Evolutionary conservation across 2,329 filamentous ascomycete species (phyloP), one percentile per base, ranked within the genome.

Genomic region (Fusarium annulatum): DNA sequence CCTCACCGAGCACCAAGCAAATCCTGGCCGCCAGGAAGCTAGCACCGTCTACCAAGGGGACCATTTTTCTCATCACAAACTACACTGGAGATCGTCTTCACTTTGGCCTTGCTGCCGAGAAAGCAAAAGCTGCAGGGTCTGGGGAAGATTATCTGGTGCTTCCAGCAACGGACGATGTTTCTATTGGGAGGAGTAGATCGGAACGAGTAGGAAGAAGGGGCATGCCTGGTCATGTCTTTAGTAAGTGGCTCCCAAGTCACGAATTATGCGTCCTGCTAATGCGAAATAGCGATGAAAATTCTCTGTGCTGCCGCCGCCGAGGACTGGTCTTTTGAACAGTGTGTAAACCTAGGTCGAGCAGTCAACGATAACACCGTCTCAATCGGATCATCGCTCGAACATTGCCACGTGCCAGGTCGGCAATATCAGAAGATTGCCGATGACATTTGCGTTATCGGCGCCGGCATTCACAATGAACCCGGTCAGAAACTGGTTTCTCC

Each of bases 341-440:
- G 42, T 0, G 42, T 45, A 5, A 9, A 12, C 0, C 2, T 45
- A 0, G 42, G n/a, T 0, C n/a, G 16, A 45, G 42, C 42, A 12
- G 42, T 45, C 0, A 45, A 45, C 4, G 42, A 45, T 0, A 26
- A 12, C 10, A 18, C n/a, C 1, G n/a, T 26, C n/a, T 45, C 42
- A 3, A 45, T 45, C 10, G 42, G 42, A 45, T 45, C 42, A 18
- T 45, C n/a, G 15, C 42, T 45, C 1, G 42, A 26, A 2, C 16
- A 45, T 1, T 45, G 42, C 42, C n/a, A 45, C 16, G n/a, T 45
- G 4, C 42, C n/a, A 8, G 42, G 42, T 26, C 16, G 15, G 0
- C 42, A 26, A 26, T 45, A 12, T 0, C 42, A 45, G n/a, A 45
- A 18, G 8, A 12, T 45, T 3, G n/a, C 42, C 4, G 42, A 45